phyloP scores from a whole-genome alignment of 306 rosid species.

The Trichosanthes truncata region DNA sequence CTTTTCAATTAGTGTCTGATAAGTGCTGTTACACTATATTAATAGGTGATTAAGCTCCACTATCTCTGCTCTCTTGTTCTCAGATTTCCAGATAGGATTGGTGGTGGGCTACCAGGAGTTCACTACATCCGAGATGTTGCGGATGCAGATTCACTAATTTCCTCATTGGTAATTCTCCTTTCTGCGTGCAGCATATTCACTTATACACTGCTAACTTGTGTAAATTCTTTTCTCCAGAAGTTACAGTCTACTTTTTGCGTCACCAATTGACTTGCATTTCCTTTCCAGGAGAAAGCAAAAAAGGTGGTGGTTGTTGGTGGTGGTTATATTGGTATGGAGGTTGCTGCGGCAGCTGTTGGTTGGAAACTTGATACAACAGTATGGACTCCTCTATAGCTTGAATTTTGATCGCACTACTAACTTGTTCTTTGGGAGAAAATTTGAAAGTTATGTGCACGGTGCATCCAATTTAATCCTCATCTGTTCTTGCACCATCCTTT shows the following conservation, averaged over 20 bases:
- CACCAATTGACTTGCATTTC: background rate
- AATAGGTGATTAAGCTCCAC: background rate
- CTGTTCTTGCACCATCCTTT: background rate
- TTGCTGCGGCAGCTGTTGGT: conserved; percentile 88
- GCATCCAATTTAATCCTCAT: background rate
- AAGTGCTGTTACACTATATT: background rate
- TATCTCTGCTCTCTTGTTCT: conserved; percentile 14
- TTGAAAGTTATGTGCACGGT: background rate
- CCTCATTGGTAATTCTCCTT: conserved; percentile 45
- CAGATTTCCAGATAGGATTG: conserved; percentile 87
- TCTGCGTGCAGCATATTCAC: background rate
- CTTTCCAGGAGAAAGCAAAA: conserved; percentile 53
- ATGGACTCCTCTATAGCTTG: conserved; percentile 14
- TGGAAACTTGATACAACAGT: conserved; percentile 97
- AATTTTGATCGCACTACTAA: background rate
- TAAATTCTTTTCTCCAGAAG: background rate
- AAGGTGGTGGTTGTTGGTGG: conserved; percentile 90
- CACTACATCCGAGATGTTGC: conserved; percentile 91
- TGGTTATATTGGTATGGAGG: conserved; percentile 96
- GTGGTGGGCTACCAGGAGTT: conserved; percentile 81
- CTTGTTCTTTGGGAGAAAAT: background rate
- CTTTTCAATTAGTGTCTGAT: background rate
- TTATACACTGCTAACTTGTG: background rate
- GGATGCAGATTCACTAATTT: conserved; percentile 74
- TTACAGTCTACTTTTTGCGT: background rate